Evolutionary conservation across 176 grass and related monocot genomes (phyloP), one percentile per base, ranked within the genome.

Genomic region (Paspalum vaginatum): DNA sequence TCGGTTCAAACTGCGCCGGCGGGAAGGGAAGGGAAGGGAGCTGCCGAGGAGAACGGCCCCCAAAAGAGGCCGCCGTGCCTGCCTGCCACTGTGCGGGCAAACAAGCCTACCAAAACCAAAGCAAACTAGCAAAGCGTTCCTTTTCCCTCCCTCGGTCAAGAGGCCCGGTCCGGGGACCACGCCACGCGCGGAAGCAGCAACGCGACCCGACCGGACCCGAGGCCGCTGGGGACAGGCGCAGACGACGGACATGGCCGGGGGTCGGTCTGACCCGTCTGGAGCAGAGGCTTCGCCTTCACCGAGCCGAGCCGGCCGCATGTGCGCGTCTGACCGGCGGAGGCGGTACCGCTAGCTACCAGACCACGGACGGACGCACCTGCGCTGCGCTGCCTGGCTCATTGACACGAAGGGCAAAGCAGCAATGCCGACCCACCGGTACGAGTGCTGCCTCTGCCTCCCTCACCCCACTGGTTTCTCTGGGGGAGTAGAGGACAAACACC

Each of bases 1-100:
- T 9, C 76, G 78, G 20, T 86, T 82, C 79, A 89, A 89, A 86
- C 78, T 7, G 72, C 68, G 49, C 74, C 68, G 74, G 74, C 86
- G 83, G 72, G 57, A 80, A 61, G 57, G n/a, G n/a, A n/a, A n/a
- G 83, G 72, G 57, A 80, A 61, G n/a, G 53, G 7, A 42, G 70
- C 37, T 41, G 27, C 32, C 67, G 46, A 26, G 17, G 1, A 13
- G 37, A 6, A 57, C 11, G 78, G 24, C 40, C 68, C 51, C 42
- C 39, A 78, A 85, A 71, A 71, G 65, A 32, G 74, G 75, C 80
- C 0, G 59, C 59, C 70, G 37, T 71, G 70, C 32, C 55, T 71
- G 70, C 32, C 55, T 64, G 74, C 16, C 42, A 84, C 62, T n/a
- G 81, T 47, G 76, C 60, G 9, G 63, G 79, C 85, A 68, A 13